phyloP scores from a whole-genome alignment of 805 yeast species.

The Candida coleopterorum region DNA sequence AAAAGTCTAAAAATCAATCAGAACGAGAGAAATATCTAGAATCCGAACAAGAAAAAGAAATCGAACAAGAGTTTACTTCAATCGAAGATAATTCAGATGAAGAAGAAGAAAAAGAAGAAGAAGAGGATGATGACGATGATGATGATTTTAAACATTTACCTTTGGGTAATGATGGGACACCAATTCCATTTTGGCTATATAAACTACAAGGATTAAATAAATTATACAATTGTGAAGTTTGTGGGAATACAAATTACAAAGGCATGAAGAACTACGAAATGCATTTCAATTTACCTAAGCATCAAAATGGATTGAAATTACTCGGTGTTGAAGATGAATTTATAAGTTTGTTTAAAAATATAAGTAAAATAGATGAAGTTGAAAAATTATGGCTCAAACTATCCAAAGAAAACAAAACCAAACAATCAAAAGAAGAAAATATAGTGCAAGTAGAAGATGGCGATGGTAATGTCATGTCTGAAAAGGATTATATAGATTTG shows the following conservation, averaged over 20 bases:
- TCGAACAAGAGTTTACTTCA: constrained; percentile 37
- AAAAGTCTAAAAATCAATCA: constrained; percentile 64
- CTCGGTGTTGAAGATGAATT: constrained; percentile 60
- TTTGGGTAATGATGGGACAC: constrained; percentile 82
- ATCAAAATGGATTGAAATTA: constrained; percentile 66
- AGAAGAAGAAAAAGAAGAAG: constrained; percentile 20
- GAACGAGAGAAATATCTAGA: constrained; percentile 63
- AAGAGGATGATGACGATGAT: constrained; percentile 31
- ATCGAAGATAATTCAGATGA: constrained; percentile 11
- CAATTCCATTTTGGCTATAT: constrained; percentile 91
- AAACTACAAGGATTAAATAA: constrained; percentile 82
- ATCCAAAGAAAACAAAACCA: constrained; percentile 29
- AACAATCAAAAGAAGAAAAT: constrained; percentile 42
- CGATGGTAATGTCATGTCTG: constrained; percentile 89
- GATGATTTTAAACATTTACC: constrained; percentile 60
- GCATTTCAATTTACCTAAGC: constrained; percentile 73
- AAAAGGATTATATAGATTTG: constrained; percentile 75
- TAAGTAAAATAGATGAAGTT: constrained; percentile 68
- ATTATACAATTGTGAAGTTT: constrained; percentile 75
- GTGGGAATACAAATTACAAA: constrained; percentile 67
- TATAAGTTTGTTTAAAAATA: constrained; percentile 50
- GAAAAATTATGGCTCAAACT: constrained; percentile 48
- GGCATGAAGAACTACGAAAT: constrained; percentile 69
- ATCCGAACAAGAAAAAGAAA: constrained; percentile 31
- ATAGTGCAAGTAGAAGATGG: constrained; percentile 84